Base-by-base conservation (phyloP, 306 rosid species). In the Erythrophleum fordii region DNA sequence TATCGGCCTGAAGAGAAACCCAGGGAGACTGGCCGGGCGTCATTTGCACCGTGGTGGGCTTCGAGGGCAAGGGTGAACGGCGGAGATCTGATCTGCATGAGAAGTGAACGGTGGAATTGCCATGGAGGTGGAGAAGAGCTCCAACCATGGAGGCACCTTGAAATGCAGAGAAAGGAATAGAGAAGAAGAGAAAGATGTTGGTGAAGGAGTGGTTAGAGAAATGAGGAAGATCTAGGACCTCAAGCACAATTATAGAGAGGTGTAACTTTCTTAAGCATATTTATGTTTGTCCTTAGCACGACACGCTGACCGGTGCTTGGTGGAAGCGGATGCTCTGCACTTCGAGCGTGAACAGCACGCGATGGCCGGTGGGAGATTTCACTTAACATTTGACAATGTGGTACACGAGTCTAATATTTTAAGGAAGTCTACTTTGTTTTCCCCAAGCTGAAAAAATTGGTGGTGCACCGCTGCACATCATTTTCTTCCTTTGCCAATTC, bases 1-100 rank as follows among this genome's bases (percentile, higher is more conserved):
- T 46, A 2, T 92, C 92, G 1, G 86, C 88, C 31, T 86, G 83
- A 8, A 88, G 28, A n/a, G 94, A 73, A 41, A 85, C 81, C 90
- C 86, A 87, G 46, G 88, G 72, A 0, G 89, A 78, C 0, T 60
- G 77, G 4, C 37, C 49, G 2, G 14, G 79, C 0, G 83, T 78
- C 45, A 64, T 18, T 18, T 64, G 44, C 13, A 4, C 25, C 14
- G 7, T 35, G 70, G 3, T 0, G 8, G 12, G 71, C 16, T n/a
- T 65, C 5, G 28, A 7, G 9, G 18, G 49, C 72, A 66, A 37
- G 29, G 16, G 9, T 9, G 49, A 39, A 39, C 49, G 49, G 72
- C 45, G 16, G 28, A 37, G 49, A 66, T 66, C 20, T 10, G 72
- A 66, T 31, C 71, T 42, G 8, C 26, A 45, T 42, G 76, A 64